phyloP scores from a whole-genome alignment of 352 stramenopile species.

The Pythium brassicae region DNA sequence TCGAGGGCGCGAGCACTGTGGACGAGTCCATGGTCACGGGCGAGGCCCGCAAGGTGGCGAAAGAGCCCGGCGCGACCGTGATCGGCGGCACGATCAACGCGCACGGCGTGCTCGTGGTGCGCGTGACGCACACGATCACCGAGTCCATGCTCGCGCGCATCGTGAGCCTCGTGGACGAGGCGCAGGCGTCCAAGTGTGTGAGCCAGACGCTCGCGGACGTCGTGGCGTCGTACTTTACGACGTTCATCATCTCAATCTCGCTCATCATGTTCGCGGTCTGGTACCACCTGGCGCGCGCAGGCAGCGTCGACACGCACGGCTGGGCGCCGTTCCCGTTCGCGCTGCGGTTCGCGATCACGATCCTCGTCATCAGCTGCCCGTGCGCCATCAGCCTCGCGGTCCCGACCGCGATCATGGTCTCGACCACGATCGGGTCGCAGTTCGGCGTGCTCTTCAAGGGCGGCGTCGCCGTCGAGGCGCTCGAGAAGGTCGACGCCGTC shows the following conservation, averaged over 20 bases:
- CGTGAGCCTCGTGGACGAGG: conserved; percentile 66
- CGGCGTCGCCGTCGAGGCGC: conserved; percentile 59
- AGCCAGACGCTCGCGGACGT: conserved; percentile 64
- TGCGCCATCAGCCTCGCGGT: conserved; percentile 75
- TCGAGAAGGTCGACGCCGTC: conserved; percentile 62
- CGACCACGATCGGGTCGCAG: conserved; percentile 72
- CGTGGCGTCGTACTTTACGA: conserved; percentile 70
- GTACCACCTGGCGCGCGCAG: conserved; percentile 51
- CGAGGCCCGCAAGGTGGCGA: conserved; percentile 62
- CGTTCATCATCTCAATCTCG: conserved; percentile 63
- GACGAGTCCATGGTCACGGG: conserved; percentile 81
- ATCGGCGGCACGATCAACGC: conserved; percentile 73
- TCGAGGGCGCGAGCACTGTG: conserved; percentile 57
- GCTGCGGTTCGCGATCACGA: conserved; percentile 74
- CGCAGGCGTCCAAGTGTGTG: conserved; percentile 55
- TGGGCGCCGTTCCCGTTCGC: conserved; percentile 65
- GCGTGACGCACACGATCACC: conserved; percentile 66
- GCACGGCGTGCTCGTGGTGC: conserved; percentile 60
- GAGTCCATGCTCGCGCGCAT: conserved; percentile 79
- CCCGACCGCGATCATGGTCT: conserved; percentile 75
- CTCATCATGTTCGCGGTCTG: conserved; percentile 64
- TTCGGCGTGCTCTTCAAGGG: conserved; percentile 82
- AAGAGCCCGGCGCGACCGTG: conserved; percentile 48
- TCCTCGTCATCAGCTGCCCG: conserved; percentile 75
- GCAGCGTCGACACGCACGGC: conserved; percentile 36